Evolutionary conservation across 345 rosid genomes (phyloP).

Genomic region (Populus nigra): DNA sequence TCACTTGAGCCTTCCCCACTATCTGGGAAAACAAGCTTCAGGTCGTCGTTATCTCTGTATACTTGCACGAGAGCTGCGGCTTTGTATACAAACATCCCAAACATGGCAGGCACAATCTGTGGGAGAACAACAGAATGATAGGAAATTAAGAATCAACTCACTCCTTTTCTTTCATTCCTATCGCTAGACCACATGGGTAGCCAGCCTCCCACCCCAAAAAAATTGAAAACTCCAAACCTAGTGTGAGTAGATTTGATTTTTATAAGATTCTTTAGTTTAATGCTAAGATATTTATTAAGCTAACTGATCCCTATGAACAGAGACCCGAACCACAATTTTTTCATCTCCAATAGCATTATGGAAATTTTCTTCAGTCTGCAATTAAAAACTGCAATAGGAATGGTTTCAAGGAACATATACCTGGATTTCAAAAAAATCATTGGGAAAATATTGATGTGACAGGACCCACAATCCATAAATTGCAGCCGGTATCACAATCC

Average conservation of each 20-base stretch:
- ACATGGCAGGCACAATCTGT: conserved; percentile 87
- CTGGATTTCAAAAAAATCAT: conserved; percentile 78
- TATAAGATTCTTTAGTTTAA: background rate
- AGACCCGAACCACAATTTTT: background rate
- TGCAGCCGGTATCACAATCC: conserved; percentile 77
- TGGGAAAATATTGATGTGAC: conserved; percentile 57
- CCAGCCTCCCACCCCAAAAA: background rate
- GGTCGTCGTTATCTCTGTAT: conserved; percentile 87
- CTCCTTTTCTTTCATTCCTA: background rate
- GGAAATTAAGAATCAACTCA: background rate
- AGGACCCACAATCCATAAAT: conserved; percentile 74
- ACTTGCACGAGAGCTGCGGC: conserved; percentile 94
- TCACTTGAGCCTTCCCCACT: conserved; percentile 33
- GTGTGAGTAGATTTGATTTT: background rate
- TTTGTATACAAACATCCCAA: conserved; percentile 90
- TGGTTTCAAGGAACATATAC: conserved; percentile 26
- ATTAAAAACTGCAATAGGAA: background rate
- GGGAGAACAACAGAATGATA: background rate
- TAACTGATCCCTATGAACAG: background rate
- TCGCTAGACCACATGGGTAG: background rate
- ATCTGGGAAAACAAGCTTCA: conserved; percentile 65
- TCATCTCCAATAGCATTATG: background rate
- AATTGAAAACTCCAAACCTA: background rate
- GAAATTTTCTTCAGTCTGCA: background rate
- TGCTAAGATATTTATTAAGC: background rate